Base-by-base conservation (phyloP, 345 rosid genomes). In the Corchorus capsularis region DNA sequence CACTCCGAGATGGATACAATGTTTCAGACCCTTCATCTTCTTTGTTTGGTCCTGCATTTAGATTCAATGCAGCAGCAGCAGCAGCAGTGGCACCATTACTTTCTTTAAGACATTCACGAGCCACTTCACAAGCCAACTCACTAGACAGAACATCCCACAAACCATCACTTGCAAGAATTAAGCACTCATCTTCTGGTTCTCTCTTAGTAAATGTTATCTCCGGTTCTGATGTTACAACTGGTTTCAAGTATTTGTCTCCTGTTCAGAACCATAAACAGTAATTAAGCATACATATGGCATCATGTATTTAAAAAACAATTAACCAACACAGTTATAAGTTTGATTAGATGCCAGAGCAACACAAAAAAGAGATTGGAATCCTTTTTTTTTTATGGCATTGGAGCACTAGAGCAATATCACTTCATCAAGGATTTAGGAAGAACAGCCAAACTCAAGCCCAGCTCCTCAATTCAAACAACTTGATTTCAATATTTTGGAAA, bases 231-330 rank as follows among this genome's bases (percentile, higher is more conserved):
- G 79, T 81, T 34, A 94, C 96, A 57, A 75, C 53, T 57, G 94
- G 93, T 78, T 94, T 94, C 32, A 94, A 76, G 78, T 84, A 92
- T 71, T 62, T 82, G 80, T 90, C 98, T 72, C 98, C 97, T 92
- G 83, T 19, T 77, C 7, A 73, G 14, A 66, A 61, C 8, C 8
- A 47, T 13, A 55, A 2, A n/a, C 19, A 8, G 41, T 15, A 14
- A 39, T 39, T 39, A 39, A 56, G 69, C 11, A 64, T 52, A 20
- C 19, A 3, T 27, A 27, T 56, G 14, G 17, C 20, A 66, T 4
- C 17, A 56, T 69, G 16, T 35, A 6, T 63, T 63, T 32, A 4
- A 4, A 32, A 34, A 8, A 15, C 17, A 62, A 62, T 35, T 12
- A 12, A 34, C 19, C 20, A 57, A 57, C 10, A 57, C 7, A 17